Evolutionary conservation across 176 grass and related monocot genomes (phyloP).

Genomic region (Aegilops longissima): DNA sequence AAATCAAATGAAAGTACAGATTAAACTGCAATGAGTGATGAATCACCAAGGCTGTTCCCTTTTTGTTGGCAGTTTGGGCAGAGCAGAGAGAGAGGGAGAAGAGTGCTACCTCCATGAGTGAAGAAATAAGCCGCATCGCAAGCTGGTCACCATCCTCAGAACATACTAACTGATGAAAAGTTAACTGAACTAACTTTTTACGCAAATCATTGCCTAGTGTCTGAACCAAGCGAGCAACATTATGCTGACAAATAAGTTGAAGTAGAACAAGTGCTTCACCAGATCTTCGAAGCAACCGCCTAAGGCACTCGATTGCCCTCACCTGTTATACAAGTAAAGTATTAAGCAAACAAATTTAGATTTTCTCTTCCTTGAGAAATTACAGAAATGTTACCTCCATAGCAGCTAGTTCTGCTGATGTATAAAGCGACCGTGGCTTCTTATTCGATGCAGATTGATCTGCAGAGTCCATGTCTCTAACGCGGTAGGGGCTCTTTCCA

Average conservation of each 20-base stretch:
- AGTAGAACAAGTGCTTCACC: slow-evolving; percentile 95
- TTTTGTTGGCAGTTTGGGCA: not conserved
- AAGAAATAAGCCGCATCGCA: slow-evolving; percentile 80
- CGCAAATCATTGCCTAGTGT: slow-evolving; percentile 60
- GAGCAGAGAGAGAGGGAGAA: not conserved
- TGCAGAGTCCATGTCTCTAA: slow-evolving; percentile 39
- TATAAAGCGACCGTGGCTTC: slow-evolving; percentile 66
- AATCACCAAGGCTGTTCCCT: not conserved
- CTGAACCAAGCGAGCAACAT: slow-evolving; percentile 86
- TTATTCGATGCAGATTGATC: slow-evolving; percentile 61
- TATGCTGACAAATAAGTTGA: slow-evolving; percentile 93
- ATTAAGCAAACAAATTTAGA: slow-evolving; percentile 27
- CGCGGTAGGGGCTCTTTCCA: slow-evolving; percentile 42
- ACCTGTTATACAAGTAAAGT: slow-evolving; percentile 57
- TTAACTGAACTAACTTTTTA: slow-evolving; percentile 71
- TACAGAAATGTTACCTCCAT: slow-evolving; percentile 75
- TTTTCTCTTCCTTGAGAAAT: slow-evolving; percentile 1
- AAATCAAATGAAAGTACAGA: slow-evolving; percentile 25
- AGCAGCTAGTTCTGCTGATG: slow-evolving; percentile 82
- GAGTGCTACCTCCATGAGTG: slow-evolving; percentile 85
- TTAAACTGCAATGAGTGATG: slow-evolving; percentile 17
- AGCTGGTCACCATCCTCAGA: slow-evolving; percentile 87
- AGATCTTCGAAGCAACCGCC: slow-evolving; percentile 91
- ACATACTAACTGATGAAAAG: slow-evolving; percentile 94
- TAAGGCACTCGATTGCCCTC: slow-evolving; percentile 97